These are phyloP conservation scores for Calonectria multiphialidica DNA, from an alignment of 2,329 filamentous ascomycete genomes.

Conservation along the genomic window DNA sequence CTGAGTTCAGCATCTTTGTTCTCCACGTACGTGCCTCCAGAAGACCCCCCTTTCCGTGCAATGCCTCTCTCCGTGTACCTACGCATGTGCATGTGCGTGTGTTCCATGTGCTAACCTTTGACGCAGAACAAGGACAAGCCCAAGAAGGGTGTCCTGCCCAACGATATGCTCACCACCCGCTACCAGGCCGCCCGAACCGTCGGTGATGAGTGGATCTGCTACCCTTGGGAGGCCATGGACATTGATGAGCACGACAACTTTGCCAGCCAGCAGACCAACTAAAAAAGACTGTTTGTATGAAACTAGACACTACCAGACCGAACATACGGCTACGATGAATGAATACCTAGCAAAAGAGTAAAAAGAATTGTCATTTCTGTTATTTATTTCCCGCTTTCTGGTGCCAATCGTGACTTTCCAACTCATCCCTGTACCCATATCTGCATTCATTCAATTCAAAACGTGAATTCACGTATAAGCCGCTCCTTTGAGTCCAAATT, in stretches of 20 bases:
- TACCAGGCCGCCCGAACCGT: conserved; percentile 92
- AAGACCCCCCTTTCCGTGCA: neutral
- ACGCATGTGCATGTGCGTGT: neutral
- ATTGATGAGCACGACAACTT: conserved; percentile 91
- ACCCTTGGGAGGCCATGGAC: conserved; percentile 96
- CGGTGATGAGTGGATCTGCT: conserved; percentile 97
- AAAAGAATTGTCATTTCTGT: conserved; percentile 9
- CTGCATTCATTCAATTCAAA: neutral
- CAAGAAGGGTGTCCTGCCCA: conserved; percentile 90
- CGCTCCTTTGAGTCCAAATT: neutral
- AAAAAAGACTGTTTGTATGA: conserved; percentile 26
- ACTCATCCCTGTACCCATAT: neutral
- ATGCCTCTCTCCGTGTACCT: neutral
- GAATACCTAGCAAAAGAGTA: conserved; percentile 11
- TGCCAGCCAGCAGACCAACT: conserved; percentile 62
- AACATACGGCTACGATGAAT: conserved; percentile 30
- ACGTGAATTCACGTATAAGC: neutral
- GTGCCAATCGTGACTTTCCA: neutral
- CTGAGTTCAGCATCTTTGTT: conserved; percentile 94
- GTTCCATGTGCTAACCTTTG: conserved; percentile 25
- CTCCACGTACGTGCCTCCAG: conserved; percentile 77
- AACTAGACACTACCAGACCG: conserved; percentile 28
- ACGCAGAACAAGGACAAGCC: conserved; percentile 92
- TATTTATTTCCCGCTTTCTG: neutral
- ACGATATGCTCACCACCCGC: conserved; percentile 79